phyloP scores from a whole-genome alignment of 148 eudicot genomes.

The Silene uniflora region DNA sequence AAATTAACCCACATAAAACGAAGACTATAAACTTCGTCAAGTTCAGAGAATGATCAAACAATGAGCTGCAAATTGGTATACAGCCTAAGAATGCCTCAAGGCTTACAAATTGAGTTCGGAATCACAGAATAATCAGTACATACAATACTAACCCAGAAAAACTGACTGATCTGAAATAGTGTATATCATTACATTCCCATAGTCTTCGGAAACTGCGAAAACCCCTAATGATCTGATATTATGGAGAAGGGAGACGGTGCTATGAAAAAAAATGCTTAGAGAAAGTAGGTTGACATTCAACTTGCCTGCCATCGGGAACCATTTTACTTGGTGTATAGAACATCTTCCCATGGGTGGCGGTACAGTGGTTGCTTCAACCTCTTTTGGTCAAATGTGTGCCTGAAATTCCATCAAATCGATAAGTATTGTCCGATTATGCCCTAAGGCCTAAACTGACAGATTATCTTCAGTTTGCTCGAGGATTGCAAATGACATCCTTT shows the following conservation, averaged over 20 bases:
- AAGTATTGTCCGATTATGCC: too few species aligned
- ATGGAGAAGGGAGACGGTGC: neutral
- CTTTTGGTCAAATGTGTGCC: slow-evolving; percentile 99
- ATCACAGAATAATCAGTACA: slow-evolving; percentile 17
- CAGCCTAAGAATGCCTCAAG: slow-evolving; percentile 4
- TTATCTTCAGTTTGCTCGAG: too few species aligned
- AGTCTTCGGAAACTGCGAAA: slow-evolving; percentile 8
- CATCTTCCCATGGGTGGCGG: slow-evolving; percentile 99
- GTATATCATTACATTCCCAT: neutral
- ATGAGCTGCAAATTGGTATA: slow-evolving; percentile 15
- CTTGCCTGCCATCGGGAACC: slow-evolving; percentile 1
- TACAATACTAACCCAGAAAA: slow-evolving; percentile 17
- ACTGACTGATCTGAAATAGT: neutral
- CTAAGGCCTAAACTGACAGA: too few species aligned
- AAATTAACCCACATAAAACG: too few species aligned
- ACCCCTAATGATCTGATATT: slow-evolving; percentile 7
- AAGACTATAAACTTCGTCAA: neutral
- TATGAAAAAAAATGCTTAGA: slow-evolving; percentile 4
- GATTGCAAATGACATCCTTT: too few species aligned
- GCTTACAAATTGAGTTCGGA: slow-evolving; percentile 1
- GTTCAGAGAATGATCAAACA: neutral
- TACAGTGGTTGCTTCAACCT: slow-evolving; percentile 97
- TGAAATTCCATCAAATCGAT: slow-evolving; percentile 28
- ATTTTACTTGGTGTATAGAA: slow-evolving; percentile 88
- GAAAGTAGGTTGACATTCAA: slow-evolving; percentile 3